Evolutionary conservation across 345 rosid genomes (phyloP), one percentile per base, ranked within the genome.

Genomic region (Luvunga scandens): DNA sequence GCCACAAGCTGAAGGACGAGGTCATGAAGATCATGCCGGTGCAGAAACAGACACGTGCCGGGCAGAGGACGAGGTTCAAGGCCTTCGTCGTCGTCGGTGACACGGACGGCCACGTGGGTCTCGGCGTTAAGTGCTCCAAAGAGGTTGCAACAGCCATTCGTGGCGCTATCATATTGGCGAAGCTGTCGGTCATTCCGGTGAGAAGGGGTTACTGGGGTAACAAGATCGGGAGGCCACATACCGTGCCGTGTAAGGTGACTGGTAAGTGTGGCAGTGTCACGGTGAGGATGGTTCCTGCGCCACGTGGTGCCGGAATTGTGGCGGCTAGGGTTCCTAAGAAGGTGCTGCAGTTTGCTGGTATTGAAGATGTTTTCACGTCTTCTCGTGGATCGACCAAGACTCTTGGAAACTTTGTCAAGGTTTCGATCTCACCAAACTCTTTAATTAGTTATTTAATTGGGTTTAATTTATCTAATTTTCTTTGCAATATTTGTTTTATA

Each of bases 11-110:
- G 79, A 95, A 93, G 79, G 98, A 95, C 9, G 98, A 95, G 88
- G 98, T 95, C 64, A 95, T 95, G 98, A 93, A 95, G 72, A 93
- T 93, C 83, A 90, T 90, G 83, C 96, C 98, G 0, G 97, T 92
- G 28, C 98, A 94, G 93, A 92, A 94, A 33, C 97, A 94, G 81
- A 91, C 93, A 38, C 84, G 95, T 19, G 95, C 93, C 60, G 94
- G 94, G 9, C 97, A 92, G 82, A 73, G 97, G 18, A 90, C 94
- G 12, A 77, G 97, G 48, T 92, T 90, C 85, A 91, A 91, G 90
- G 93, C 91, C 6, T 91, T 91, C 25, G 93, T 91, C 0, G 92
- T 91, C 56, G 93, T 88, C 36, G 93, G 95, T 2, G 92, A 91
- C 45, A 75, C 85, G 0, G 86, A 91, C 31, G 92, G 93, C 28